phyloP scores from a whole-genome alignment of 2,329 filamentous ascomycete genomes.

The Cladosporium sphaerospermum region DNA sequence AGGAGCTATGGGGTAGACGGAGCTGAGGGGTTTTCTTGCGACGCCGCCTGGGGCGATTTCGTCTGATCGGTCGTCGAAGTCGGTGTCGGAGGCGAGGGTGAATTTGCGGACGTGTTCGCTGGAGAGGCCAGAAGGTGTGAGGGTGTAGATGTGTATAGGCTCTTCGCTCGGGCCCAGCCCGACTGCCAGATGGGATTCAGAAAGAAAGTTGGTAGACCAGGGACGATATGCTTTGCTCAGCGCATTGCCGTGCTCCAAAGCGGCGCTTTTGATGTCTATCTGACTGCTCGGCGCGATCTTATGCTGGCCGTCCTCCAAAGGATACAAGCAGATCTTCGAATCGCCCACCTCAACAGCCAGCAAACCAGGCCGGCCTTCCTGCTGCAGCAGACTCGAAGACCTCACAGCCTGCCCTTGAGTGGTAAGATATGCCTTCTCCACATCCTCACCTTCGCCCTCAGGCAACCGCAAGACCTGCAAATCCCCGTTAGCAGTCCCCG shows the following conservation, averaged over 20 bases:
- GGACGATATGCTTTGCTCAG: slow-evolving; percentile 24
- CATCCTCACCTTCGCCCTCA: slow-evolving; percentile 15
- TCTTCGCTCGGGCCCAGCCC: slow-evolving; percentile 41
- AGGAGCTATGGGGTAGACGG: slow-evolving; percentile 43
- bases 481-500: slow-evolving; percentile 52
- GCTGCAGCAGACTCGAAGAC: slow-evolving; percentile 32
- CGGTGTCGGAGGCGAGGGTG: slow-evolving; percentile 21
- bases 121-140: slow-evolving; percentile 41
- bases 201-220: slow-evolving; percentile 51
- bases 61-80: slow-evolving; percentile 15
- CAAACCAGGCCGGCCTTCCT: slow-evolving; percentile 26
- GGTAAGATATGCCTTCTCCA: slow-evolving; percentile 34
- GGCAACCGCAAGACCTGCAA: slow-evolving; percentile 35
- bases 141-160: slow-evolving; percentile 44
- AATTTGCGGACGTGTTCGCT: slow-evolving; percentile 36
- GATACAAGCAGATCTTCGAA: slow-evolving; percentile 30
- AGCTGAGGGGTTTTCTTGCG: slow-evolving; percentile 30
- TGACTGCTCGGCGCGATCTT: slow-evolving; percentile 33
- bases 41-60: slow-evolving; percentile 8
- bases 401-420: slow-evolving; percentile 42
- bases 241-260: background rate
- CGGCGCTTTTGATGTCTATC: slow-evolving; percentile 23
- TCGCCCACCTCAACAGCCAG: slow-evolving; percentile 49
- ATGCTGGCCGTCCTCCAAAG: slow-evolving; percentile 18
- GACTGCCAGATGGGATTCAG: slow-evolving; percentile 44